Percentiles rank a stretch among this genome's conserved stretches.
These are phyloP conservation scores for Thelonectria blattea DNA, from an alignment of 2,329 filamentous ascomycete species.

Conservation along the genomic window DNA sequence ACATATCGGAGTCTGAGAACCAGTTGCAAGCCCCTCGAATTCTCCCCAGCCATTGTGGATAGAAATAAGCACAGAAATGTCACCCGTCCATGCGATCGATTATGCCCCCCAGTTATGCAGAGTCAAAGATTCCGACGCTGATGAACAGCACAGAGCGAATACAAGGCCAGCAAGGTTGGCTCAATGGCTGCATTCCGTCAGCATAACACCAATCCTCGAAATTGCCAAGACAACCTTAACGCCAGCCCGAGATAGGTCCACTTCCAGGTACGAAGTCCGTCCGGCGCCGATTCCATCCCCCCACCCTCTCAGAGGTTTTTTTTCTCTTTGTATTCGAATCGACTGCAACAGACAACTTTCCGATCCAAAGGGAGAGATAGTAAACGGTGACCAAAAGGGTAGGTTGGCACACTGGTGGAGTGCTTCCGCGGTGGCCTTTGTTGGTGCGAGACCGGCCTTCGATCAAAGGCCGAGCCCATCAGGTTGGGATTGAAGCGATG, in stretches of 20 bases:
- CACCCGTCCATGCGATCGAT: background rate
- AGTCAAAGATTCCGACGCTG: conserved; percentile 9
- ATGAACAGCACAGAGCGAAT: conserved; percentile 9
- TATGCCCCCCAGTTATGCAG: background rate
- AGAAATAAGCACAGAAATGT: background rate
- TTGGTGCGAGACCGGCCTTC: conserved; percentile 17
- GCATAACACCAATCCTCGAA: conserved; percentile 23
- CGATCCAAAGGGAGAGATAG: conserved; percentile 25
- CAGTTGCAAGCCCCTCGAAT: background rate
- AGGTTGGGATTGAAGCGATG: conserved; percentile 10
- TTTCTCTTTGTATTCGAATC: conserved; percentile 10
- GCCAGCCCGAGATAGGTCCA: conserved; percentile 25
- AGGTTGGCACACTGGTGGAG: conserved; percentile 17
- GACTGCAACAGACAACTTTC: conserved; percentile 15
- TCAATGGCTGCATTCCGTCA: conserved; percentile 22
- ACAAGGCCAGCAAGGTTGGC: conserved; percentile 12
- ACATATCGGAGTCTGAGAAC: conserved; percentile 1
- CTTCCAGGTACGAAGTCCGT: background rate
- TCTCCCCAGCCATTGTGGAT: conserved; percentile 2
- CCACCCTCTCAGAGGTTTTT: conserved; percentile 24
- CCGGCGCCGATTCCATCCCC: conserved; percentile 22
- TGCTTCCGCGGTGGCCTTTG: conserved; percentile 1
- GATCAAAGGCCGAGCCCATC: conserved; percentile 4
- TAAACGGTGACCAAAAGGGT: conserved; percentile 32
- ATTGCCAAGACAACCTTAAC: conserved; percentile 34